Conservation (phyloP, 2,329 filamentous ascomycete genomes). For the Diaporthe nobilis region DNA sequence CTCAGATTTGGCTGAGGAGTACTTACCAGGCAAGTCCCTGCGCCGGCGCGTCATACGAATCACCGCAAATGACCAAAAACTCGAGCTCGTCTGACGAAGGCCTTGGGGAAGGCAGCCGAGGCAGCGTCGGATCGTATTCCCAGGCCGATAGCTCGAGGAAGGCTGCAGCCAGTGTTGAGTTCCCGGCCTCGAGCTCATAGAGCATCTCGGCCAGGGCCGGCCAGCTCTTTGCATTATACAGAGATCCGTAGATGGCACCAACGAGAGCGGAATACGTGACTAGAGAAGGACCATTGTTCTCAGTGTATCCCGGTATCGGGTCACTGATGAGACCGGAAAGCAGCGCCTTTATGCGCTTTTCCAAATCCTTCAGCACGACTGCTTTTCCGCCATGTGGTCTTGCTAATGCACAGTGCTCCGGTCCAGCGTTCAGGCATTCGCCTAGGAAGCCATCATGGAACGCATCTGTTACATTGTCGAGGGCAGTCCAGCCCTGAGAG, state of each 20-base stretch:
- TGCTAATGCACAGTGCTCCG: conserved; percentile 60
- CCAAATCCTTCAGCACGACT: conserved; percentile 54
- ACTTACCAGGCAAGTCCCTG: conserved; percentile 51
- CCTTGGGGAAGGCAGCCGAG: conserved; percentile 47
- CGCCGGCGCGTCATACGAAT: conserved; percentile 59
- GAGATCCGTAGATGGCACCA: conserved; percentile 54
- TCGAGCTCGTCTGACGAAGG: conserved; percentile 57
- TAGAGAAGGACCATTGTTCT: conserved; percentile 57
- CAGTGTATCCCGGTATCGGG: conserved; percentile 56
- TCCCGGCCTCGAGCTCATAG: conserved; percentile 60
- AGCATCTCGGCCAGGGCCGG: conserved; percentile 58
- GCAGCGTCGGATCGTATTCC: conserved; percentile 58
- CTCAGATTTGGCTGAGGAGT: not conserved
- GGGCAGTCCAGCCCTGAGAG: conserved; percentile 57
- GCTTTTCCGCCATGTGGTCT: conserved; percentile 47
- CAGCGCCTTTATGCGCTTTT: conserved; percentile 56
- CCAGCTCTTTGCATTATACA: conserved; percentile 62
- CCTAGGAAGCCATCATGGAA: conserved; percentile 66
- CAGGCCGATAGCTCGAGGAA: conserved; percentile 56
- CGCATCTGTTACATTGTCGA: conserved; percentile 64
- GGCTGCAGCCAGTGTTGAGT: conserved; percentile 57
- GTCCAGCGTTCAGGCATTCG: conserved; percentile 64
- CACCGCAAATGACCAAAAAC: conserved; percentile 60
- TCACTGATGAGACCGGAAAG: conserved; percentile 55
- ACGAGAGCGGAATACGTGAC: conserved; percentile 62